Evolutionary conservation across 2,329 filamentous ascomycete species (phyloP), one percentile per base, ranked within the genome.

Genomic region (Leptodontidium sp.): DNA sequence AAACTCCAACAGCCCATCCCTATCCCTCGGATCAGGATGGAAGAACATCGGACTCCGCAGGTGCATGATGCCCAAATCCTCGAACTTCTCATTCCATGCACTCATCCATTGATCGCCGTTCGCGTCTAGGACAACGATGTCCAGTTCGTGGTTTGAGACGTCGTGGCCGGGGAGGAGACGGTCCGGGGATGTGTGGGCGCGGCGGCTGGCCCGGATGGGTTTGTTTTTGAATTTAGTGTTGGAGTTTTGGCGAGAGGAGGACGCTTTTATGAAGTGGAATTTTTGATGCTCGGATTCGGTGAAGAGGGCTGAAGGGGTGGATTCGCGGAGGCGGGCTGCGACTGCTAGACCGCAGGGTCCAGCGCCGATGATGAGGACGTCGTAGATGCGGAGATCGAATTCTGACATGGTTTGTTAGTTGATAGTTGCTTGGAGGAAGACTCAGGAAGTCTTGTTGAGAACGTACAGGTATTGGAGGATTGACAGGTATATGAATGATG

Each of bases 21-120:
- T 84, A 78, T 95, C 92, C 0, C 86, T 83, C 0, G 92, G 92
- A 75, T 95, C 92, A 15, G 93, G 84, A 76, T 96, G 92, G 81
- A 93, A 95, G 75, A 94, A 91, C 90, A 95, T 92, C 0, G 91
- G 92, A 72, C 91, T 94, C 17, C 92, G 85, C 49, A 96, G 81
- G 74, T 94, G 88, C 1, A 86, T 84, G 58, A 95, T 95, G 61
- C 89, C 86, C 55, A 93, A 87, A 2, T 85, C 86, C 40, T 84
- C 82, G 79, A 95, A 95, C 3, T 91, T 84, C 15, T 84, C 81
- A 55, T 91, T 87, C 92, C 92, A 95, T 50, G 88, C 84, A 11
- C 85, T 80, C 83, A 95, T 88, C 91, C 91, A 95, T 55, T 81
- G 75, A 59, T 85, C 80, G 0, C 86, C 87, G 0, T 86, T 86